Percentiles rank a stretch among this genome's conserved stretches.
phyloP scores from a whole-genome alignment of 257 asterid species.

The Solanum pinnatisectum region DNA sequence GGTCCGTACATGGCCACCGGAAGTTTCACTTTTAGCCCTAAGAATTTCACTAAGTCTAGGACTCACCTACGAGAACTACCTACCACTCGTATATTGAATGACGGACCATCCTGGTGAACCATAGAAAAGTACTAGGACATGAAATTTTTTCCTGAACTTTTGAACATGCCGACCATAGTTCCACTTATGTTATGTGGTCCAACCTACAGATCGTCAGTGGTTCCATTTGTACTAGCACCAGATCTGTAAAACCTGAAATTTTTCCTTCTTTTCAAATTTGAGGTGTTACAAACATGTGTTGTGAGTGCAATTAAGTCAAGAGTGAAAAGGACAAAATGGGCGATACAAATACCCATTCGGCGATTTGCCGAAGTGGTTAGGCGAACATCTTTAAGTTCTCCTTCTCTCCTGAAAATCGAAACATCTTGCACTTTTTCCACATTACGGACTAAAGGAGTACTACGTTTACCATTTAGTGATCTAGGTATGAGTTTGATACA shows the following conservation, averaged over 20 bases:
- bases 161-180: not conserved
- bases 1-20: too few relatives aligned
- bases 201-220: too few relatives aligned
- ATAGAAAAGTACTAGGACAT: too few relatives aligned
- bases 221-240: too few relatives aligned
- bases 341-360: not conserved
- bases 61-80: not conserved
- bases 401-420: not conserved
- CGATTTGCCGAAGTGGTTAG: too few relatives aligned
- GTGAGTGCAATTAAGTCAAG: not conserved
- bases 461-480: not conserved
- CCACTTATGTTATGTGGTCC: not conserved
- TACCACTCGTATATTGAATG: not conserved
- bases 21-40: too few relatives aligned
- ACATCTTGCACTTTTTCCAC: not conserved
- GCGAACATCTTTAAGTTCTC: not conserved
- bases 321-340: not conserved
- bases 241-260: too few relatives aligned
- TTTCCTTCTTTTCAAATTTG: too few relatives aligned
- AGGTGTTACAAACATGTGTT: not conserved
- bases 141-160: not conserved
- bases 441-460: not conserved
- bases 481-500: not conserved
- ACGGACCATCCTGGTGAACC: not conserved
- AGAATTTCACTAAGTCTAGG: too few relatives aligned